Conservation (phyloP, 352 stramenopile species). For the Globisporangium rhizosaccharum region DNA sequence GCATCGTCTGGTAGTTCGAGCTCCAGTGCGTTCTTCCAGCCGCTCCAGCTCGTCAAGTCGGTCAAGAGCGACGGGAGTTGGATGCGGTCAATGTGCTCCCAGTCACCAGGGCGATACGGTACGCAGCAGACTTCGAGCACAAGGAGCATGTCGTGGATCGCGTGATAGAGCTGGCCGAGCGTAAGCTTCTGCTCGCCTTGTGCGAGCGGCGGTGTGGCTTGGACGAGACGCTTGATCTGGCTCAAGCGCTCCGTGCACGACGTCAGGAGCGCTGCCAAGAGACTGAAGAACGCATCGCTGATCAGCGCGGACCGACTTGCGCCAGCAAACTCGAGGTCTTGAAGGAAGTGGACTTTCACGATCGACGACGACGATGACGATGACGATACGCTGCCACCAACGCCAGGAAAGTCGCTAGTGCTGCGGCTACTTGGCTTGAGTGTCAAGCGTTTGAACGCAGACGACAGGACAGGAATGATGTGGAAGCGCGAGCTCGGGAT, state of each 20-base stretch:
- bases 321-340: conserved; percentile 67
- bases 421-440: not conserved
- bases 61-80: conserved; percentile 59
- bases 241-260: conserved; percentile 29
- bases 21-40: conserved; percentile 64
- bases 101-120: conserved; percentile 62
- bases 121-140: conserved; percentile 76
- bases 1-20: conserved; percentile 44
- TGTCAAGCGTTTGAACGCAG: conserved; percentile 56
- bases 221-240: conserved; percentile 31
- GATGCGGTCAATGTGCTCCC: conserved; percentile 49
- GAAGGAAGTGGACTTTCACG: conserved; percentile 75
- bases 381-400: too few relatives aligned
- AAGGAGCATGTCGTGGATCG: conserved; percentile 65
- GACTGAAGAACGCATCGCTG: conserved; percentile 53
- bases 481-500: conserved; percentile 60
- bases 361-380: conserved; percentile 10
- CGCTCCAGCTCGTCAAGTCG: conserved; percentile 67
- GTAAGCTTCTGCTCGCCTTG: conserved; percentile 15
- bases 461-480: conserved; percentile 70
- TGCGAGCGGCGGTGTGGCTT: conserved; percentile 7
- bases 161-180: conserved; percentile 30
- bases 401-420: not conserved
- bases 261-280: conserved; percentile 56
- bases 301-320: conserved; percentile 35